phyloP scores from a whole-genome alignment of 2,329 filamentous ascomycete genomes.

The Aspergillus udagawae region DNA sequence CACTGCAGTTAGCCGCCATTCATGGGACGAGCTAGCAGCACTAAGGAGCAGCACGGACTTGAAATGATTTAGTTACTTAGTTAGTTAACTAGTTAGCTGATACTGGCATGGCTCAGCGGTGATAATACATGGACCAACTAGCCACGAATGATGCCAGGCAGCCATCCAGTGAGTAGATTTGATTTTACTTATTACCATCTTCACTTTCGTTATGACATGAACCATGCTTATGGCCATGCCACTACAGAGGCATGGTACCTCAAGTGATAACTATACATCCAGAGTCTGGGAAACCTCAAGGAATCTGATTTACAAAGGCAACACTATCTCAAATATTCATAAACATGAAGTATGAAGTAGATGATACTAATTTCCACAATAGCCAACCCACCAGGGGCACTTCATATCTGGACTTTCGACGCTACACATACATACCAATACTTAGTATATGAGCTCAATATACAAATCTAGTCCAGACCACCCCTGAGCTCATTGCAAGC shows the following conservation, averaged over 20 bases:
- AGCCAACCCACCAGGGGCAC: neutral
- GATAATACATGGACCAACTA: neutral
- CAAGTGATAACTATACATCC: no score
- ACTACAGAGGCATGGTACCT: no score
- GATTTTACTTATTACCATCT: neutral
- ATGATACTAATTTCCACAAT: neutral
- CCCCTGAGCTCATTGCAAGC: neutral
- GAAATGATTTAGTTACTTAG: no score
- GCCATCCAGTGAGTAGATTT: neutral
- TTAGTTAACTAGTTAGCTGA: neutral
- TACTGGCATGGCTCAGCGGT: neutral
- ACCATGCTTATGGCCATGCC: no score
- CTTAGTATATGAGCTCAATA: neutral
- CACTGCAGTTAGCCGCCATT: no score
- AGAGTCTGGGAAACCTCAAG: no score
- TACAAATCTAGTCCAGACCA: neutral
- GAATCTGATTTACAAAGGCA: no score
- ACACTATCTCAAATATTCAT: neutral
- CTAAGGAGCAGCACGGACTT: neutral
- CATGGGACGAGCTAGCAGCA: no score
- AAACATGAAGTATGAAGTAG: neutral
- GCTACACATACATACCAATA: neutral
- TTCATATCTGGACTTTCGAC: neutral
- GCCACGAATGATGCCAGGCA: neutral
- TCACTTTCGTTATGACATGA: no score